A percentile compares a stretch with the other conserved stretches of the same genome.
These are phyloP conservation scores for Pyrus communis DNA, from an alignment of 306 rosid genomes.

Conservation along the genomic window DNA sequence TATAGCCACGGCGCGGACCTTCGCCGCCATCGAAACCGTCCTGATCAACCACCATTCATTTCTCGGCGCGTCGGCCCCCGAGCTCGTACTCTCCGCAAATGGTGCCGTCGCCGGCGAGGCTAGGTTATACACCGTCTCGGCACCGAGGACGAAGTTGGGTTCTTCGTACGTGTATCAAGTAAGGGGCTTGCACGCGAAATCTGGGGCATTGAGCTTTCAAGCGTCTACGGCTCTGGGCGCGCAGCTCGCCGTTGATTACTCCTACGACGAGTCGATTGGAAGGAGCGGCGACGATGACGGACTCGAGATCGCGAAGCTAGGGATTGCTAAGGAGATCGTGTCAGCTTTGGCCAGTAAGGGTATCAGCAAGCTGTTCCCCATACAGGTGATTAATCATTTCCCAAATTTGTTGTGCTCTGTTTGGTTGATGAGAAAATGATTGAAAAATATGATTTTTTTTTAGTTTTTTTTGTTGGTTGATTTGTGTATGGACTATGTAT, in stretches of 20 bases:
- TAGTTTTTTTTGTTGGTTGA: background rate
- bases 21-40: conserved; percentile 37
- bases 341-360: conserved; percentile 76
- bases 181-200: conserved; percentile 38
- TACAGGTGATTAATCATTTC: conserved; percentile 46
- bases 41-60: conserved; percentile 16
- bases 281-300: conserved; percentile 46
- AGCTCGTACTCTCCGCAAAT: background rate
- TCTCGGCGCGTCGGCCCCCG: background rate
- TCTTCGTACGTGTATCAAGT: conserved; percentile 11
- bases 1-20: conserved; percentile 20
- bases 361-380: conserved; percentile 80
- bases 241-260: conserved; percentile 49
- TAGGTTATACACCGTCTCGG: conserved; percentile 11
- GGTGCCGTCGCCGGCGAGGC: conserved; percentile 3
- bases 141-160: background rate
- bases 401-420: background rate
- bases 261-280: conserved; percentile 33
- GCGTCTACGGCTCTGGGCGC: conserved; percentile 43
- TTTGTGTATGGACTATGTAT: background rate
- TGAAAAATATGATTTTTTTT: background rate
- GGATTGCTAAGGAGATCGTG: conserved; percentile 65
- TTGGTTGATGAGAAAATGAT: background rate
- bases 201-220: conserved; percentile 43
- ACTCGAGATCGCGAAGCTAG: conserved; percentile 70